Evolutionary conservation across 176 grass and related monocot species (phyloP).

Genomic region (Hsuehochloa calcarea): DNA sequence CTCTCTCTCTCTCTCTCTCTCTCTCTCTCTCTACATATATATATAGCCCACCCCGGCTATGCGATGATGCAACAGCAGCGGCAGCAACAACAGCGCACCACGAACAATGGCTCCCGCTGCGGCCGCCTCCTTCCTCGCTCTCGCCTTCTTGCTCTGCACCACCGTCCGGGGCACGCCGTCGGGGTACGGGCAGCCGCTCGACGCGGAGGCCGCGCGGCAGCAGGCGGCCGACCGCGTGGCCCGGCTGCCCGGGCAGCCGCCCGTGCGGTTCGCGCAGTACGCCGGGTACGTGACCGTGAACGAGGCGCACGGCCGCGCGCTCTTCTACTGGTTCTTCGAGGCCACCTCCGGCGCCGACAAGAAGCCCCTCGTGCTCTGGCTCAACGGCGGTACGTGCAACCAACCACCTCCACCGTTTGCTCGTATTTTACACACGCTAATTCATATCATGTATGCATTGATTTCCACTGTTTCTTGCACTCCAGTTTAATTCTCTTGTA

Average conservation of each 20-base stretch:
- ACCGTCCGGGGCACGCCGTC: not conserved
- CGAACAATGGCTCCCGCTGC: constrained; percentile 18
- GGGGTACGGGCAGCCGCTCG: not conserved
- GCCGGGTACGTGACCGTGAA: constrained; percentile 96
- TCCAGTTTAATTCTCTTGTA: not conserved
- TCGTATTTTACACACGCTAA: not conserved
- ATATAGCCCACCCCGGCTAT: not conserved
- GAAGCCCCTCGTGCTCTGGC: constrained; percentile 90
- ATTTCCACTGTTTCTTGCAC: not conserved
- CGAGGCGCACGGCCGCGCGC: constrained; percentile 71
- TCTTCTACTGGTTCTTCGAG: constrained; percentile 99
- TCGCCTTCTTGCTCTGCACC: constrained; percentile 12
- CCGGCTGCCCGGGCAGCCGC: constrained; percentile 75
- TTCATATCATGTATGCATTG: not conserved
- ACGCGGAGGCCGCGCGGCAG: constrained; percentile 34
- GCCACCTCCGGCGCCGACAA: constrained; percentile 45
- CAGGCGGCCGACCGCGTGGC: constrained; percentile 77
- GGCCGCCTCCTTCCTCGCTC: not conserved
- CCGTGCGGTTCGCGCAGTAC: constrained; percentile 74
- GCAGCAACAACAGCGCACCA: not conserved
- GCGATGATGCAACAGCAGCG: constrained; percentile 17
- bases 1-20: not conserved
- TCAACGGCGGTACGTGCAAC: constrained; percentile 75
- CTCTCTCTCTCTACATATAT: constrained; percentile 33
- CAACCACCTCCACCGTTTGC: not conserved